These are phyloP conservation scores for Harrya chromipes DNA, from an alignment of 768 basidiomycete species.

Conservation along the genomic window DNA sequence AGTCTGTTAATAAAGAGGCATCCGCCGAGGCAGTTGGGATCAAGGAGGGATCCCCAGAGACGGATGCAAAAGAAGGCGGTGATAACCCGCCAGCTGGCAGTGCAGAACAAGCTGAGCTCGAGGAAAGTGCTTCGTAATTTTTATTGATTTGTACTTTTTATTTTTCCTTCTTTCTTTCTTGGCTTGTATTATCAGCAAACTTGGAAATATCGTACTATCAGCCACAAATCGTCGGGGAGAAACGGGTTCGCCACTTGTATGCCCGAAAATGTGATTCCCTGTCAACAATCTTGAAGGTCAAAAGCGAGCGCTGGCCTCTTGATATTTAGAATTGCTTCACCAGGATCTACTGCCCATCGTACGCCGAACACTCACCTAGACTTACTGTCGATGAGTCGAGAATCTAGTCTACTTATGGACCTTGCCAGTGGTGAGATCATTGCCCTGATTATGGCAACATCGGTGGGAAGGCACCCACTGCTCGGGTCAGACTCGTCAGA, in stretches of 20 bases:
- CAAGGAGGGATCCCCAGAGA: conserved; percentile 20
- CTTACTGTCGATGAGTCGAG: no score
- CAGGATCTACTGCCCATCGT: no score
- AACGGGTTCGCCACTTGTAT: no score
- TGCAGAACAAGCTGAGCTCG: conserved; percentile 18
- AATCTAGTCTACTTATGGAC: no score
- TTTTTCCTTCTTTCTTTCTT: neutral
- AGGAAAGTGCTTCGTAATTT: conserved; percentile 15
- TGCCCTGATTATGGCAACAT: no score
- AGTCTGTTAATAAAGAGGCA: conserved; percentile 26
- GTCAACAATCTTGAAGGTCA: no score
- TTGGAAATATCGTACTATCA: neutral
- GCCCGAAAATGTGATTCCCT: no score
- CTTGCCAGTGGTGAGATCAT: no score
- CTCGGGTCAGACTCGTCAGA: neutral
- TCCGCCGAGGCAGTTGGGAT: conserved; percentile 23
- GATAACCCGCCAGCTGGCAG: conserved; percentile 14
- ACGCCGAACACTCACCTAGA: no score
- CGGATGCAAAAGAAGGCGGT: conserved; percentile 23
- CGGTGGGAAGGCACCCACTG: neutral
- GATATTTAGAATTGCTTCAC: no score
- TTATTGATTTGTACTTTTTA: conserved; percentile 4
- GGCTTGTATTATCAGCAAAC: conserved; percentile 3
- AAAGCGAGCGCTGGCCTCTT: no score
- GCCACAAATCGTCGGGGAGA: no score